These are phyloP conservation scores for Candida parachauliodes DNA, from an alignment of 805 yeast species.

Conservation along the genomic window DNA sequence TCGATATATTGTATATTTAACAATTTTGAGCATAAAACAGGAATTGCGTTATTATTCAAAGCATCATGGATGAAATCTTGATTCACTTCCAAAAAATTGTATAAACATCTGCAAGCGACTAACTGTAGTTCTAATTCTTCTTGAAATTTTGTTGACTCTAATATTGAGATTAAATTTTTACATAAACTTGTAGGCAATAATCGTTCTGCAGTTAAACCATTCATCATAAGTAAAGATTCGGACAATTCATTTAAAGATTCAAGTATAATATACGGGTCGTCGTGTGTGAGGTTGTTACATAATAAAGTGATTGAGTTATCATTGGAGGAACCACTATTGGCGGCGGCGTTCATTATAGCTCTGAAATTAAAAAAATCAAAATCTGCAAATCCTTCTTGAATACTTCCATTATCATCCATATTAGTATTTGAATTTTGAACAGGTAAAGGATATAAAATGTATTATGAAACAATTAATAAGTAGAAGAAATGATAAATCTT, in stretches of 20 bases:
- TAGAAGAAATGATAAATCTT: no score
- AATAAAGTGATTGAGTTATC: slow-evolving; percentile 22
- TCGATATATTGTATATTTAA: slow-evolving; percentile 81
- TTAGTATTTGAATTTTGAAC: neutral
- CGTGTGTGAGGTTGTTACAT: slow-evolving; percentile 38
- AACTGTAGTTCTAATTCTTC: slow-evolving; percentile 78
- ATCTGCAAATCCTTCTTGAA: slow-evolving; percentile 3
- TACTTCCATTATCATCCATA: slow-evolving; percentile 1
- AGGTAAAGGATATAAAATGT: no score
- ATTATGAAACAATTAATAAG: no score
- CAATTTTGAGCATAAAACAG: slow-evolving; percentile 61
- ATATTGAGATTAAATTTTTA: slow-evolving; percentile 50
- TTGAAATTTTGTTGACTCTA: slow-evolving; percentile 53
- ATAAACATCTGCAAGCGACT: slow-evolving; percentile 78
- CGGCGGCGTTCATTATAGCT: slow-evolving; percentile 2
- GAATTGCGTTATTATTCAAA: slow-evolving; percentile 62
- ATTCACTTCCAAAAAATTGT: slow-evolving; percentile 74
- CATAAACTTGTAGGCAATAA: slow-evolving; percentile 60
- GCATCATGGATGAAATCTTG: slow-evolving; percentile 61
- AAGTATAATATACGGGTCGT: slow-evolving; percentile 57
- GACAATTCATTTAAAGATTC: slow-evolving; percentile 66
- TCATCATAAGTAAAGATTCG: slow-evolving; percentile 66
- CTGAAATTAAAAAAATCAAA: slow-evolving; percentile 1
- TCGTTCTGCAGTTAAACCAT: slow-evolving; percentile 58
- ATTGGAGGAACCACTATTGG: neutral